A percentile compares a stretch with the other conserved stretches of the same genome.
Evolutionary conservation across 2,329 filamentous ascomycete genomes (phyloP).

Genomic region (Aureobasidium sp.): DNA sequence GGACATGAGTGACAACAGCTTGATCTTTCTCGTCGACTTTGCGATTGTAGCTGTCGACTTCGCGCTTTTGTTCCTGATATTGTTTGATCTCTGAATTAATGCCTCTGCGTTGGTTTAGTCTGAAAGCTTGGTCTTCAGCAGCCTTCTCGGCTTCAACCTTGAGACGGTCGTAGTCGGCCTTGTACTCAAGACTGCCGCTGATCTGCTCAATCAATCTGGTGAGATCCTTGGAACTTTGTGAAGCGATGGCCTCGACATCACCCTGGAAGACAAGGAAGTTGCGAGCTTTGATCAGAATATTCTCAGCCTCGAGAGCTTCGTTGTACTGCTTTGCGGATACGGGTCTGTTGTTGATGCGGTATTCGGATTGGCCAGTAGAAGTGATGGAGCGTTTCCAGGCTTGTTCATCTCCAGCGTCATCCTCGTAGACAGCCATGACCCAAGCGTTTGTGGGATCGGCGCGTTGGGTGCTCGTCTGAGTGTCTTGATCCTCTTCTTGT

Average conservation of each 20-base stretch:
- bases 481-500: slow-evolving; percentile 33
- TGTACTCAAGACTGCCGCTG: slow-evolving; percentile 90
- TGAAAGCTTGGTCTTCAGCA: slow-evolving; percentile 79
- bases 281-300: slow-evolving; percentile 94
- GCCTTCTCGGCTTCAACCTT: slow-evolving; percentile 81
- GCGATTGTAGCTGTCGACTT: slow-evolving; percentile 86
- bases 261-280: slow-evolving; percentile 99
- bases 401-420: slow-evolving; percentile 91
- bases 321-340: slow-evolving; percentile 93
- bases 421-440: slow-evolving; percentile 99
- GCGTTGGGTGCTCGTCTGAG: slow-evolving; percentile 57
- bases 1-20: slow-evolving; percentile 83
- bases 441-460: slow-evolving; percentile 89
- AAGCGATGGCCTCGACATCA: slow-evolving; percentile 93
- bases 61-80: slow-evolving; percentile 92
- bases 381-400: slow-evolving; percentile 96
- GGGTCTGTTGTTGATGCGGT: slow-evolving; percentile 87
- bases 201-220: slow-evolving; percentile 96
- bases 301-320: slow-evolving; percentile 81
- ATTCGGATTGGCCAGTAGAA: slow-evolving; percentile 80
- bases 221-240: slow-evolving; percentile 87
- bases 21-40: slow-evolving; percentile 87
- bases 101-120: slow-evolving; percentile 79
- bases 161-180: slow-evolving; percentile 86
- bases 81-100: slow-evolving; percentile 98